phyloP scores from a whole-genome alignment of 768 basidiomycete genomes.

The Pholiota conissans region DNA sequence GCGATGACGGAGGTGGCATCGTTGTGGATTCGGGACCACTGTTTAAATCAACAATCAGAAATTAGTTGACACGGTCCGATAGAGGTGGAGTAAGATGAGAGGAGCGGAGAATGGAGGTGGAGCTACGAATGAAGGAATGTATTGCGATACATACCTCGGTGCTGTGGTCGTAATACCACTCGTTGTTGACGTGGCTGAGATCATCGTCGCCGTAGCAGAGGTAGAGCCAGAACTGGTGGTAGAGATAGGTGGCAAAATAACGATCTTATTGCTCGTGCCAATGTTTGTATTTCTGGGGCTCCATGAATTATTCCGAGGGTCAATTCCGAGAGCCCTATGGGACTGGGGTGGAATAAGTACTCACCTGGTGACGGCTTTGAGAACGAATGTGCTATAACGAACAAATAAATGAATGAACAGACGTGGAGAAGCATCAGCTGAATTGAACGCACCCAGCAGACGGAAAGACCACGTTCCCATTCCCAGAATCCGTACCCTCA shows the following conservation, averaged over 20 bases:
- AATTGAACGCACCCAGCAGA: constrained; percentile 15
- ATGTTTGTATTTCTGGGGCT: constrained; percentile 16
- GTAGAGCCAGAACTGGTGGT: neutral
- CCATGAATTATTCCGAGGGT: neutral
- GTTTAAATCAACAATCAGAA: no score
- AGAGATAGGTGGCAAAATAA: constrained; percentile 7
- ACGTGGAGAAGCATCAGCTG: no score
- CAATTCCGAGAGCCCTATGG: neutral
- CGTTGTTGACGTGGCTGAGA: neutral
- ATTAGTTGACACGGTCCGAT: no score
- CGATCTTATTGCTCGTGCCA: constrained; percentile 17
- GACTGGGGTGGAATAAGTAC: neutral
- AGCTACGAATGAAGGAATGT: no score
- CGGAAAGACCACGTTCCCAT: constrained; percentile 13
- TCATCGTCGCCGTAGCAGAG: neutral
- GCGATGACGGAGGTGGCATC: neutral
- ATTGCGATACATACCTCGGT: no score
- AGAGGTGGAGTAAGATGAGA: no score
- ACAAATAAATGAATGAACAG: neutral
- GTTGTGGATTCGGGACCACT: neutral
- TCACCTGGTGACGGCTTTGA: constrained; percentile 20
- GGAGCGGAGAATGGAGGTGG: no score
- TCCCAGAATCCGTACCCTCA: constrained; percentile 6
- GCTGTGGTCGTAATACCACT: no score
- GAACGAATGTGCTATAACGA: constrained; percentile 10